Evolutionary conservation across 2,329 filamentous ascomycete species (phyloP), one percentile per base, ranked within the genome.

Genomic region (Fusarium tanahbumbuense): DNA sequence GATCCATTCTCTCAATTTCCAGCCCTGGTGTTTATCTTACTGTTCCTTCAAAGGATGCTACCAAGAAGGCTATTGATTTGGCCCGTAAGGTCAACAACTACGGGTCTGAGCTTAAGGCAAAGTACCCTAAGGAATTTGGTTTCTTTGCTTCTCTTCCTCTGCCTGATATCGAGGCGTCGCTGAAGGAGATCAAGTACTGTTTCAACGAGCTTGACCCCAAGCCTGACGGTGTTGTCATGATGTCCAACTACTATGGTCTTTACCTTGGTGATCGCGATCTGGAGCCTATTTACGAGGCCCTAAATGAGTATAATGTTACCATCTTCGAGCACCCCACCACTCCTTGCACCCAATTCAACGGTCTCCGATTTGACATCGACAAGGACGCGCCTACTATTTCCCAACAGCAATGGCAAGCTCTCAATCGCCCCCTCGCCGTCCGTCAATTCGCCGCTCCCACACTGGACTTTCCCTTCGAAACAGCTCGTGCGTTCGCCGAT

Each of bases 401-500:
- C 1, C 45, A 64, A 5, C 52, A 64, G n/a, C 45, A 64, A 1
- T 64, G 61, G 61, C 61, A 64, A n/a, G 61, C 61, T 28, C 52
- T 64, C 1, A 64, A 64, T 46, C 45, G 61, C 9, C 61, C 61
- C 15, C 13, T 64, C 3, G 45, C 61, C 3, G 60, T 64, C 2
- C 40, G 61, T 13, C 61, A 64, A 13, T 65, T 64, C 9, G 61
- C 61, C 9, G 52, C 60, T 0, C 61, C 61, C 1, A 65, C 61
- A 0, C 47, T 64, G 3, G 61, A 64, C 32, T 64, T 64, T 8
- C 61, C 61, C 1, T 64, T 64, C 6, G 61, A 71, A n/a, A 64
- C 70, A 1, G 64, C 70, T 1, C 70, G 70, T 3, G 60, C 70
- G 2, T 72, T 73, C 27, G 65, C 70, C 22, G 70, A 73, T n/a